Base-by-base conservation (phyloP, 1,139 yeast genomes). In the Suhomyces choctaworum region DNA sequence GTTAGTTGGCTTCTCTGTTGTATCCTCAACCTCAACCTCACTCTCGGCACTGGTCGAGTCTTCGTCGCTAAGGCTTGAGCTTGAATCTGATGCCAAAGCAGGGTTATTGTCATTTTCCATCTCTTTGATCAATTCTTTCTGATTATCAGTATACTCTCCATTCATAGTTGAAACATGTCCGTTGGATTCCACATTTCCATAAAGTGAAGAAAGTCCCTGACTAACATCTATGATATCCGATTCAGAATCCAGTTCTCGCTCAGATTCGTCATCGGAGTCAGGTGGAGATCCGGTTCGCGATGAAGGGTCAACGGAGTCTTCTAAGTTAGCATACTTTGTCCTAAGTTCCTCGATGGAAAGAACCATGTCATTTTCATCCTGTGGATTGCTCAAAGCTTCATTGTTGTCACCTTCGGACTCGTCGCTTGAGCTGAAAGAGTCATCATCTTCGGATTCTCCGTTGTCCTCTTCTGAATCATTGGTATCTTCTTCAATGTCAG, bases 321-420 rank as follows among this genome's bases (percentile, higher is more conserved):
- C 72, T 34, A 82, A 46, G 19, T 68, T 60, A 19, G 82, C 75
- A 55, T 87, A 87, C 53, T 87, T 87, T 29, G 66, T 67, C 24
- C 70, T 67, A 37, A 87, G 66, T 49, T 86, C 80, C 16, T 83
- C 90, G 2, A 84, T 73, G 0, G 88, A 68, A 25, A 87, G 62
- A 22, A 73, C 59, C 39, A 74, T 72, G 47, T 83, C 89, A 39
- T 71, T 67, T 9, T 30, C 37, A 10, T 32, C 34, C 14, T 31
- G 28, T n/a, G 24, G 4, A 8, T 12, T 15, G 7, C 21, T 22
- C 3, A 13, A n/a, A 4, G 7, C 10, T 6, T 16, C 27, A 7
- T 53, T 49, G 22, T 49, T 59, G 13, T 50, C 55, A 25, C 37
- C 42, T 12, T 29, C 45, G 4, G 36, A 34, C 15, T 64, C 67